A percentile compares a stretch with the other conserved stretches of the same genome.
phyloP scores from a whole-genome alignment of 2,329 filamentous ascomycete species.

The Nemania sp. region DNA sequence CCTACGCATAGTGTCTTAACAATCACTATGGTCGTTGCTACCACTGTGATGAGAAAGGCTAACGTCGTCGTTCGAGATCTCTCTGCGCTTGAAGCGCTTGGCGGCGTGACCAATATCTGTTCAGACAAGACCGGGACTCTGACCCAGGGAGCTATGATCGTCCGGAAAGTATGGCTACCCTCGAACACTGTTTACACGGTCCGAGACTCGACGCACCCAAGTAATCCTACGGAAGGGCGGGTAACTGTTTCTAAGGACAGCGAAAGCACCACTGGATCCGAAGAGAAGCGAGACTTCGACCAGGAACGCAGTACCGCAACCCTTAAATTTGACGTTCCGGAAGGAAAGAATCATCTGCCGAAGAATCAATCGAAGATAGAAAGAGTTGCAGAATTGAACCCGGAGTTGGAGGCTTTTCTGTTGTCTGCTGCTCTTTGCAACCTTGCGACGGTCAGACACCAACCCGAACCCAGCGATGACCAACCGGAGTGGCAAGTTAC shows the following conservation, averaged over 20 bases:
- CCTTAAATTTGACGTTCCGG: constrained; percentile 66
- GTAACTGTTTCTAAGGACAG: constrained; percentile 52
- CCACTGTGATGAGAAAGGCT: constrained; percentile 66
- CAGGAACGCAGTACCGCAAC: constrained; percentile 63
- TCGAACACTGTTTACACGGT: constrained; percentile 61
- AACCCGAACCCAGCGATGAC: constrained; percentile 57
- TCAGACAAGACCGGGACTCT: constrained; percentile 75
- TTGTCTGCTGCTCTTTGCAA: constrained; percentile 68
- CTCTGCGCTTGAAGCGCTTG: constrained; percentile 69
- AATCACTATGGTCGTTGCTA: constrained; percentile 70
- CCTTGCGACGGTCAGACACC: constrained; percentile 61
- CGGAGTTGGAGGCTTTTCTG: constrained; percentile 56
- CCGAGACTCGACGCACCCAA: constrained; percentile 63
- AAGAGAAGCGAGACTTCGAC: constrained; percentile 59
- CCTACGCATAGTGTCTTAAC: constrained; percentile 57
- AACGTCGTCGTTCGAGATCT: constrained; percentile 70
- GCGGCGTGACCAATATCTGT: constrained; percentile 73
- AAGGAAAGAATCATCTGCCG: constrained; percentile 53
- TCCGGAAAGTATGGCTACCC: constrained; percentile 68
- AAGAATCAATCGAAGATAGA: constrained; percentile 43
- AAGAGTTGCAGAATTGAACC: constrained; percentile 50
- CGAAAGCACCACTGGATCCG: constrained; percentile 41
- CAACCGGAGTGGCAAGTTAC: constrained; percentile 66
- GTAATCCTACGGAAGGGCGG: constrained; percentile 62
- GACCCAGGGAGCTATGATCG: constrained; percentile 72